Evolutionary conservation across 2,329 filamentous ascomycete genomes (phyloP).

Genomic region (Hortaea sp.): DNA sequence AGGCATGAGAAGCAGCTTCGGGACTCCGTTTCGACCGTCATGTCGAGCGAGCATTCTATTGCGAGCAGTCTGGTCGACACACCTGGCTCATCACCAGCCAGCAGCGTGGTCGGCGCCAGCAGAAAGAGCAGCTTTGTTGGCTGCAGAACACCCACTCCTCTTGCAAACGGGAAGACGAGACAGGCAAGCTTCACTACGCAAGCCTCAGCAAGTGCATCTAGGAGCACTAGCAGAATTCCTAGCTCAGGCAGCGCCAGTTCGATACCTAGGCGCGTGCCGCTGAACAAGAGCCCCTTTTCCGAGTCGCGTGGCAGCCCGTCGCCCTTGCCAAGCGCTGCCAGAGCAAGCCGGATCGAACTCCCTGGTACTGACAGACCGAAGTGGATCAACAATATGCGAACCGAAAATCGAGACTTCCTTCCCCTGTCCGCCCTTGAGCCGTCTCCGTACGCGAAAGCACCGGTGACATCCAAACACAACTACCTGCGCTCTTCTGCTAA

Average conservation of each 20-base stretch:
- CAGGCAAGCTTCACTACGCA: constrained; percentile 1
- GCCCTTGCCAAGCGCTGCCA: constrained; percentile 14
- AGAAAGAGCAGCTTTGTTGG: constrained; percentile 40
- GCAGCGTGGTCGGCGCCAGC: constrained; percentile 48
- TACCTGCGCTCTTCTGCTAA: constrained; percentile 13
- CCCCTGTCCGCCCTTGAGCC: constrained; percentile 25
- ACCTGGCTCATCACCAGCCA: constrained; percentile 54
- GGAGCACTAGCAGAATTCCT: not conserved
- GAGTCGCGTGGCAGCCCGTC: constrained; percentile 5
- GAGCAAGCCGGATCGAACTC: constrained; percentile 1
- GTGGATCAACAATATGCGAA: constrained; percentile 13
- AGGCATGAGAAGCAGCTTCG: constrained; percentile 63
- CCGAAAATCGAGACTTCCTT: constrained; percentile 18
- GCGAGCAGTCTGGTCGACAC: constrained; percentile 39
- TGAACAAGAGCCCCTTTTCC: constrained; percentile 6
- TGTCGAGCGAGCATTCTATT: constrained; percentile 63
- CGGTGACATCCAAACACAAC: constrained; percentile 20
- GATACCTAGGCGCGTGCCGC: constrained; percentile 6
- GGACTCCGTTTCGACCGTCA: constrained; percentile 86
- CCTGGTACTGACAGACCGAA: constrained; percentile 16
- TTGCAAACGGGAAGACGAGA: constrained; percentile 16
- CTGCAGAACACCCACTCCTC: constrained; percentile 31
- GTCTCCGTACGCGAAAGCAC: constrained; percentile 23
- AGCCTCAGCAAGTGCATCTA: not conserved
- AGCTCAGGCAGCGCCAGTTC: constrained; percentile 8